A percentile compares a stretch with the other conserved stretches of the same genome.
Evolutionary conservation across 2,329 filamentous ascomycete genomes (phyloP).

Genomic region (Epichloe sibirici): DNA sequence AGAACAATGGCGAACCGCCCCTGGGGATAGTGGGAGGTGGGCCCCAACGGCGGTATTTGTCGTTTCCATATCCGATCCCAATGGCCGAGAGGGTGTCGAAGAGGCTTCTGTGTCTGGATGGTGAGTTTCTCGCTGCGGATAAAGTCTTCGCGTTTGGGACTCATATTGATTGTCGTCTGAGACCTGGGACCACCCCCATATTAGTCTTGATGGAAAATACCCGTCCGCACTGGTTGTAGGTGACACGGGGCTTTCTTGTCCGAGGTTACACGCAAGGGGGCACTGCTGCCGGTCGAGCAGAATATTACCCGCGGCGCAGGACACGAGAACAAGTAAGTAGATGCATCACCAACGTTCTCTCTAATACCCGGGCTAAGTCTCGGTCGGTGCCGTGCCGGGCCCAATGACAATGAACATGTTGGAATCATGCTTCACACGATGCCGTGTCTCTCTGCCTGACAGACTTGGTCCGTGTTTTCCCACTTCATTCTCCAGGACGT

Average conservation of each 20-base stretch:
- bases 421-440: background rate
- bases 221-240: background rate
- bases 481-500: background rate
- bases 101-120: conserved; percentile 19
- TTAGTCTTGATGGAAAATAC: background rate
- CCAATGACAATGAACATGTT: background rate
- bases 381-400: background rate
- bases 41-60: conserved; percentile 15
- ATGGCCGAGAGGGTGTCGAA: conserved; percentile 16
- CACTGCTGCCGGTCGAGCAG: background rate
- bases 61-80: conserved; percentile 14
- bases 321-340: background rate
- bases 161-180: background rate
- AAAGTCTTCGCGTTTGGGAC: background rate
- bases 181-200: background rate
- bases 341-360: no score
- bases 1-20: conserved; percentile 14
- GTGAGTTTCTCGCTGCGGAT: conserved; percentile 10
- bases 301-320: background rate
- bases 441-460: no score
- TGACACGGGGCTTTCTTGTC: background rate
- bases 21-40: conserved; percentile 10
- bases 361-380: no score
- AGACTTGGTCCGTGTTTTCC: background rate
- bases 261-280: conserved; percentile 1